Evolutionary conservation across 2,329 filamentous ascomycete genomes (phyloP).

Genomic region (Phyllachora maydis): DNA sequence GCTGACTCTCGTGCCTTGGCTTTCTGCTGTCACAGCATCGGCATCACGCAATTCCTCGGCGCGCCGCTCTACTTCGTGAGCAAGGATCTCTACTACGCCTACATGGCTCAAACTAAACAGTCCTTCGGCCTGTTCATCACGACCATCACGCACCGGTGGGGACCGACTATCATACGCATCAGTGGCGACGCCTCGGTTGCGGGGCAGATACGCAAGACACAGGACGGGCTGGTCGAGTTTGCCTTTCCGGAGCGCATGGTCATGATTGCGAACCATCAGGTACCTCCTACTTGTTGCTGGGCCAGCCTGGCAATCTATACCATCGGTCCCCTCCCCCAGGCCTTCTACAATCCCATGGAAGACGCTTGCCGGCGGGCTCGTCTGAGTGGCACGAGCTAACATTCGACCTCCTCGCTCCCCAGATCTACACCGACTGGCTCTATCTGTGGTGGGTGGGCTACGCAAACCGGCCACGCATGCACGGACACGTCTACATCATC

Average conservation of each 20-base stretch:
- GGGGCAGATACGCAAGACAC: conserved; percentile 48
- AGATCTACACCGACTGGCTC: conserved; percentile 79
- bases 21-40: too few relatives aligned
- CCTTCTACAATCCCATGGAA: too few relatives aligned
- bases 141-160: conserved; percentile 70
- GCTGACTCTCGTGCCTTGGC: conserved; percentile 7
- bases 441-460: conserved; percentile 94
- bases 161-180: conserved; percentile 63
- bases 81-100: conserved; percentile 61
- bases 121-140: conserved; percentile 63
- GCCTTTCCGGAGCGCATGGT: conserved; percentile 65
- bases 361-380: too few relatives aligned
- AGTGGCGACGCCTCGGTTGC: conserved; percentile 67
- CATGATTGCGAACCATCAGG: conserved; percentile 74
- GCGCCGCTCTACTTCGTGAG: conserved; percentile 57
- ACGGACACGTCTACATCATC: conserved; percentile 78
- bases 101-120: conserved; percentile 74
- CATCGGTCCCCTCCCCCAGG: too few relatives aligned
- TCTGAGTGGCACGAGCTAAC: not conserved
- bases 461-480: conserved; percentile 51
- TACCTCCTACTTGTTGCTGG: too few relatives aligned
- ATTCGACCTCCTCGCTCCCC: conserved; percentile 1
- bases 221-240: conserved; percentile 56
- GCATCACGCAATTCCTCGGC: conserved; percentile 55
- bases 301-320: too few relatives aligned